Conservation (phyloP, 208 protist species). For the Leishmania arabica region DNA sequence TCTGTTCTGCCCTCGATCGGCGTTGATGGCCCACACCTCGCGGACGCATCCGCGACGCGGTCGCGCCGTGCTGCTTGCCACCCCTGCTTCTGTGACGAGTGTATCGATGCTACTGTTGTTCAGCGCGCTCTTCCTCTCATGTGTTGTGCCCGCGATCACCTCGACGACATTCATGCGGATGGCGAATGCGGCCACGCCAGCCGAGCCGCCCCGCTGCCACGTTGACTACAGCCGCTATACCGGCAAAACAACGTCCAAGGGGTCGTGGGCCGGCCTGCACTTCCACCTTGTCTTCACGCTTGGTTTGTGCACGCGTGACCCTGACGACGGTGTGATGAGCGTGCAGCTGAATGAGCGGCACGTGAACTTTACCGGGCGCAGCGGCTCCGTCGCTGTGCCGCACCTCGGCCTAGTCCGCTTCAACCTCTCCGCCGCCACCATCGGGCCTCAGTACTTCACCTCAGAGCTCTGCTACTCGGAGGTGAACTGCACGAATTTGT, state of each 20-base stretch:
- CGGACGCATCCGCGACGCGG: not conserved
- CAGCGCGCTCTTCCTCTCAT: not conserved
- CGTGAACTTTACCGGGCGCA: conserved; percentile 20
- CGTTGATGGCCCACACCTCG: not conserved
- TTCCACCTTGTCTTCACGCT: conserved; percentile 42
- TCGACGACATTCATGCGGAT: not conserved
- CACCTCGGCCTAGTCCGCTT: conserved; percentile 33
- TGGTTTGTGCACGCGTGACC: conserved; percentile 36
- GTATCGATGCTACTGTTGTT: not conserved
- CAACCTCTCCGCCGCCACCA: conserved; percentile 12
- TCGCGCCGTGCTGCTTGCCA: not conserved
- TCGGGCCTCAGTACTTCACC: conserved; percentile 35
- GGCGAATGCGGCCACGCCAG: not conserved
- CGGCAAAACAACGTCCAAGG: conserved; percentile 39
- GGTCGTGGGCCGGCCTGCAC: conserved; percentile 44
- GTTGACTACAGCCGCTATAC: conserved; percentile 38
- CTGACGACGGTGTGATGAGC: conserved; percentile 30
- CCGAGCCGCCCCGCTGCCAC: conserved; percentile 39
- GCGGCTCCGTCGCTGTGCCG: conserved; percentile 27
- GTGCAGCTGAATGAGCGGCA: conserved; percentile 42
- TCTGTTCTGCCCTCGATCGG: not conserved
- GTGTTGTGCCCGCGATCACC: not conserved
- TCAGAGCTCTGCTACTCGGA: conserved; percentile 43
- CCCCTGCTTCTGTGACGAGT: not conserved
- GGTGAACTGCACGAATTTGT: conserved; percentile 49